Evolutionary conservation across 2,329 filamentous ascomycete species (phyloP).

Genomic region (Microsporum canis): DNA sequence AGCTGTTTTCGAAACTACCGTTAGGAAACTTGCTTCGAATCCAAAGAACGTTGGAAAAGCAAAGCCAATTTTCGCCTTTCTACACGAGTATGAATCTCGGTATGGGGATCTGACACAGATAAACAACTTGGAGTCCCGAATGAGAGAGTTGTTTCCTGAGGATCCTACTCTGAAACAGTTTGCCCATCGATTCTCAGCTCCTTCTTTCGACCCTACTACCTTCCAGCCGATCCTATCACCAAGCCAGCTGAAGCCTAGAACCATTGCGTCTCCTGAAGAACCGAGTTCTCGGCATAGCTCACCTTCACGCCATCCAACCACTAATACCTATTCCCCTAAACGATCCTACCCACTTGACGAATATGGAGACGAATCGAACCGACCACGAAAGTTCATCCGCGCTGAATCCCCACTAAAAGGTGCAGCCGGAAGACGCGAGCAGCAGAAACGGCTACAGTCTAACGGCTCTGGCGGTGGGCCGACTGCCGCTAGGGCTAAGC

Average conservation of each 20-base stretch:
- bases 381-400: slow-evolving; percentile 74
- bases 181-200: slow-evolving; percentile 59
- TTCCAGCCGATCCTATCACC: slow-evolving; percentile 78
- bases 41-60: slow-evolving; percentile 62
- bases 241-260: slow-evolving; percentile 56
- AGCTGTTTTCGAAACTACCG: slow-evolving; percentile 90
- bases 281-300: slow-evolving; percentile 25
- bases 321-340: slow-evolving; percentile 37
- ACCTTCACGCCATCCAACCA: slow-evolving; percentile 24
- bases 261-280: slow-evolving; percentile 17
- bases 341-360: slow-evolving; percentile 57
- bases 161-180: slow-evolving; percentile 70
- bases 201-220: slow-evolving; percentile 68
- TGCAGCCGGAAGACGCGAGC: slow-evolving; percentile 73
- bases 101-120: slow-evolving; percentile 90
- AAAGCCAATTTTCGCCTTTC: slow-evolving; percentile 77
- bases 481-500: not conserved
- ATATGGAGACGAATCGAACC: slow-evolving; percentile 54
- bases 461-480: slow-evolving; percentile 18
- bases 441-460: slow-evolving; percentile 46
- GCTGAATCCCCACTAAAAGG: slow-evolving; percentile 91
- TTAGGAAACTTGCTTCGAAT: slow-evolving; percentile 68
- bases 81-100: slow-evolving; percentile 89
- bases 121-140: slow-evolving; percentile 77
- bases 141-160: slow-evolving; percentile 85